Evolutionary conservation across 768 basidiomycete species (phyloP).

Genomic region (Dentipellis sp.): DNA sequence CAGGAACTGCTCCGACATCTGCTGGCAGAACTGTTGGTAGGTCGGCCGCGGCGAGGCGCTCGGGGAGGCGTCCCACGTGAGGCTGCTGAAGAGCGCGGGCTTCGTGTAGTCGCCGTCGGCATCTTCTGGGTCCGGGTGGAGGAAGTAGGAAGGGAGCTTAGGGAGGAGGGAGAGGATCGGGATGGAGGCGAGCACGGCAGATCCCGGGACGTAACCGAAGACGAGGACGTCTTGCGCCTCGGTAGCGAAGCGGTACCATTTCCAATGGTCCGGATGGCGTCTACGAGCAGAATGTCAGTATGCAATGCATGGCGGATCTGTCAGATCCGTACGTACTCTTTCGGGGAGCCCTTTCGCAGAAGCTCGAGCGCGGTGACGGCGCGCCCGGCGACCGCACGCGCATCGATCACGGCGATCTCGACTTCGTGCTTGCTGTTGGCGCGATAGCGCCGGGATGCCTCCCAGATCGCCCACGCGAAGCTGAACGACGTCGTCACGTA

Average conservation of each 20-base stretch:
- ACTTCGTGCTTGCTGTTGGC: constrained; percentile 64
- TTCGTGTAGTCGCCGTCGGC: constrained; percentile 16
- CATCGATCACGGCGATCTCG: constrained; percentile 74
- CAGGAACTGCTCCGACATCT: constrained; percentile 55
- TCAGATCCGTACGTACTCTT: constrained; percentile 38
- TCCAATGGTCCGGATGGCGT: constrained; percentile 57
- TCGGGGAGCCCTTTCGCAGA: constrained; percentile 38
- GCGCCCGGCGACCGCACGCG: constrained; percentile 42
- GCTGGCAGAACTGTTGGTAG: constrained; percentile 64
- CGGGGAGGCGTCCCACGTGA: constrained; percentile 44
- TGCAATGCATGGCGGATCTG: neutral
- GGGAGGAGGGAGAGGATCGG: constrained; percentile 56
- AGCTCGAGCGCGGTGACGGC: constrained; percentile 61
- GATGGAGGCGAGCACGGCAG: constrained; percentile 60
- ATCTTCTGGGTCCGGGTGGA: constrained; percentile 24
- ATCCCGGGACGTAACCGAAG: constrained; percentile 54
- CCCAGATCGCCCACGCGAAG: constrained; percentile 78
- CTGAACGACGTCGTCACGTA: constrained; percentile 74
- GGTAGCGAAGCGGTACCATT: constrained; percentile 66
- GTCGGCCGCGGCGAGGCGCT: constrained; percentile 46
- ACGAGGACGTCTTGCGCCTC: constrained; percentile 74
- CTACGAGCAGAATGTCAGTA: constrained; percentile 23
- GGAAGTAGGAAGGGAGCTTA: constrained; percentile 67
- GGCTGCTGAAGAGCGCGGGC: constrained; percentile 25
- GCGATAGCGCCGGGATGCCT: constrained; percentile 68